A percentile compares a stretch with the other conserved stretches of the same genome.
phyloP scores from a whole-genome alignment of 345 rosid genomes.

The Erucastrum elatum region DNA sequence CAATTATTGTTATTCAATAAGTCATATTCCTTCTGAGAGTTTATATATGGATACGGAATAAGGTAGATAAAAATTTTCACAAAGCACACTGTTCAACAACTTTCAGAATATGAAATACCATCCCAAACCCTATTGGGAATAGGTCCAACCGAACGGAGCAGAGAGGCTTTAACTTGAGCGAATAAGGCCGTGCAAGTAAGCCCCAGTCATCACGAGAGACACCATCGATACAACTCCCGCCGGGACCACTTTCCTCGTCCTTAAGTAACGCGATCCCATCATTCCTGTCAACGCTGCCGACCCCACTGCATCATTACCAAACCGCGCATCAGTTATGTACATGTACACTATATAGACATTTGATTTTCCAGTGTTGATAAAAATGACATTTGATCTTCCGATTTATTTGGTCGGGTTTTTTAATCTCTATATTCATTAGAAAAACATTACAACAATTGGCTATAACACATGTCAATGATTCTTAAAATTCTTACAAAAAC shows the following conservation, averaged over 20 bases:
- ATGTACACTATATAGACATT: neutral
- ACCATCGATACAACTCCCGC: slow-evolving; percentile 83
- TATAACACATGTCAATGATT: no score
- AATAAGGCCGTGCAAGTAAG: slow-evolving; percentile 76
- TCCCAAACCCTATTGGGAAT: neutral
- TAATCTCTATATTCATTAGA: no score
- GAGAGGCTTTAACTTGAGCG: slow-evolving; percentile 38
- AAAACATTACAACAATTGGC: no score
- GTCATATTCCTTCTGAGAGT: neutral
- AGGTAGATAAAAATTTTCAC: neutral
- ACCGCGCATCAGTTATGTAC: slow-evolving; percentile 4
- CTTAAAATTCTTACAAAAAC: no score
- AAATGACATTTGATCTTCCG: no score
- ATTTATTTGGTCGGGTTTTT: no score
- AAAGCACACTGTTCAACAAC: neutral
- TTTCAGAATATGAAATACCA: neutral
- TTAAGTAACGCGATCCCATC: slow-evolving; percentile 85
- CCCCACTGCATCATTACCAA: slow-evolving; percentile 47
- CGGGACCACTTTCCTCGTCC: slow-evolving; percentile 73
- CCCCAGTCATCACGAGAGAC: slow-evolving; percentile 81
- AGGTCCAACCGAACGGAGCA: neutral
- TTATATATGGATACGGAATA: neutral
- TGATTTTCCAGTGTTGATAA: neutral
- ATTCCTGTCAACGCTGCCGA: slow-evolving; percentile 68
- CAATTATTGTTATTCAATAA: neutral